Conservation (phyloP, 495 filamentous ascomycete genomes). For the Aspergillus heteromorphus region DNA sequence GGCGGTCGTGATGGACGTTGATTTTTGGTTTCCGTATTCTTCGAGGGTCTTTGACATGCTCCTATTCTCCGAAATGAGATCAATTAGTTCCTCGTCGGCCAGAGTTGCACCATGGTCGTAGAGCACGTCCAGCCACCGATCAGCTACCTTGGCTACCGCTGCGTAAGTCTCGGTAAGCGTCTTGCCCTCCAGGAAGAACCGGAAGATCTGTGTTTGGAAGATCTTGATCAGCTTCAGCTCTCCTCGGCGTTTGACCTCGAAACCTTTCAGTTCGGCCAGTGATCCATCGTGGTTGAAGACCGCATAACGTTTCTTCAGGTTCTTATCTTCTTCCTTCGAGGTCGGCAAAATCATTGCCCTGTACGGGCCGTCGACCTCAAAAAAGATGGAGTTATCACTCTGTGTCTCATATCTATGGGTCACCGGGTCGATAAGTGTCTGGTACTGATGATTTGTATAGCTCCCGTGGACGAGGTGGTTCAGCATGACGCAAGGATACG, state of each 20-base stretch:
- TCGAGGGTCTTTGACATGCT: conserved; percentile 96
- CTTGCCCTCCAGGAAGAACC: conserved; percentile 91
- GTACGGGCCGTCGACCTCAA: conserved; percentile 98
- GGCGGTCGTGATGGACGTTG: conserved; percentile 97
- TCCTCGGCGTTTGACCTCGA: conserved; percentile 96
- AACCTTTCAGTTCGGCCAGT: conserved; percentile 95
- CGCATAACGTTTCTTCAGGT: conserved; percentile 98
- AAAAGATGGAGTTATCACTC: conserved; percentile 99
- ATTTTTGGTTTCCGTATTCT: conserved; percentile 93
- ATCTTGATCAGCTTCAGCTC: conserved; percentile 99
- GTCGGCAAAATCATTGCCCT: conserved; percentile 95
- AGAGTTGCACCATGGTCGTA: conserved; percentile 79
- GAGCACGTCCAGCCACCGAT: conserved; percentile 92
- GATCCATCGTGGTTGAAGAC: conserved; percentile 98
- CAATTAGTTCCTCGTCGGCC: conserved; percentile 94
- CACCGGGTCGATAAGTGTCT: conserved; percentile 71
- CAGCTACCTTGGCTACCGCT: conserved; percentile 90
- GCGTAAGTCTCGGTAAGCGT: conserved; percentile 85
- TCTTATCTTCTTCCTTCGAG: conserved; percentile 98
- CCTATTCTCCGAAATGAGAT: conserved; percentile 97
- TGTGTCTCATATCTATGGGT: conserved; percentile 89
- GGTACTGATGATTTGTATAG: conserved; percentile 97
- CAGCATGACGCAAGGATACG: conserved; percentile 98
- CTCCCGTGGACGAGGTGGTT: conserved; percentile 94
- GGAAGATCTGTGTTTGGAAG: conserved; percentile 98